Base-by-base conservation (phyloP, 495 filamentous ascomycete genomes). In the Xylaria bambusicola region DNA sequence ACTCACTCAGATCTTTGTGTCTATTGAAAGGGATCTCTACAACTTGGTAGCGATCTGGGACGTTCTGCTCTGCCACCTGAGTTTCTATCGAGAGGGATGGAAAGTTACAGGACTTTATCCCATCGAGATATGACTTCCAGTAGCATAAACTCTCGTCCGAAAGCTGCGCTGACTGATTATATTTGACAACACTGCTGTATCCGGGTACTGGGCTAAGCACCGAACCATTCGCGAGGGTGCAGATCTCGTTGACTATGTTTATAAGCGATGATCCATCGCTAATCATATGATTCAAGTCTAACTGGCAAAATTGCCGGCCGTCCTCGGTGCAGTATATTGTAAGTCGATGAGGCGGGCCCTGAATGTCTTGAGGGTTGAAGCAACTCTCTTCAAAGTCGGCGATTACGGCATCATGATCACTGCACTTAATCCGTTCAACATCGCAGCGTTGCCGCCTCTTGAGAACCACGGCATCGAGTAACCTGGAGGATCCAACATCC, bases 1-100 rank as follows among this genome's bases (percentile, higher is more conserved):
- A 71, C 35, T 60, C 23, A 54, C 21, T 50, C 27, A 50, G 47
- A 10, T 50, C 26, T 33, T 33, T 31, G 27, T 50, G 27, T 9
- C 47, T 15, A 9, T 9, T 24, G 33, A 50, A 50, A 33, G 47
- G 47, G 15, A 48, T 9, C n/a, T 50, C 17, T 8, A 50, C 27
- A 33, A 50, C 47, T 33, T 33, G 47, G 27, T 26, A 33, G 27
- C 8, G 27, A 50, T 50, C 47, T n/a, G n/a, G n/a, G n/a, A n/a
- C n/a, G n/a, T n/a, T n/a, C n/a, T n/a, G n/a, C n/a, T n/a, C n/a
- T 35, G 24, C 33, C 47, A 21, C 29, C 47, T 4, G 15, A 33
- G 26, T 50, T 8, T 27, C 47, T 33, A 27, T 35, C 27, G n/a
- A 33, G 2, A 50, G 47, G 17, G 47, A 50, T 9, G 47, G 47